Conservation (phyloP, 495 filamentous ascomycete species). For the Articulospora tetracladia region DNA sequence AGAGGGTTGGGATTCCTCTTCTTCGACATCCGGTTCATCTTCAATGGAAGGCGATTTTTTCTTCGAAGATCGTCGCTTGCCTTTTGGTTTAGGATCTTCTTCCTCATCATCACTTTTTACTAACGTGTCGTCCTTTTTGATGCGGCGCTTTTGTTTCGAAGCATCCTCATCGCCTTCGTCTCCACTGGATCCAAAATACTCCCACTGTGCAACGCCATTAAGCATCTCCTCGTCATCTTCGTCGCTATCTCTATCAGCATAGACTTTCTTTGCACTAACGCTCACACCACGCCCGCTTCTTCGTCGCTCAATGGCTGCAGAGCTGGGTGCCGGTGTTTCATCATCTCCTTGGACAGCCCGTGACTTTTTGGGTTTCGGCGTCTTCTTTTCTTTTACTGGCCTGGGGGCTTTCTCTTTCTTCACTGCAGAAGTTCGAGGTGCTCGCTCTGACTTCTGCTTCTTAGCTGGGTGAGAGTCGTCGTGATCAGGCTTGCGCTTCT, state of each 20-base stretch:
- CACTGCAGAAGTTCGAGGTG: constrained; percentile 20
- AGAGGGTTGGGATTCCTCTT: not conserved
- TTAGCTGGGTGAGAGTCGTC: constrained; percentile 34
- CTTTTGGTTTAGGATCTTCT: constrained; percentile 13
- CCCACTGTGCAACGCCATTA: constrained; percentile 51
- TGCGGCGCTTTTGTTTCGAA: constrained; percentile 12
- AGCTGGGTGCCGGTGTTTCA: constrained; percentile 26
- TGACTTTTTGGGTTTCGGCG: constrained; percentile 32
- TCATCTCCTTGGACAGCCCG: constrained; percentile 32
- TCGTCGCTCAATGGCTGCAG: constrained; percentile 34
- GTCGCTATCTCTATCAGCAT: constrained; percentile 47
- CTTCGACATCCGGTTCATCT: constrained; percentile 12
- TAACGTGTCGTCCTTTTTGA: constrained; percentile 11
- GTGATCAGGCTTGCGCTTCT: constrained; percentile 47
- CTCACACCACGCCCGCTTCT: constrained; percentile 46
- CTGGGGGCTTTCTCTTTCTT: constrained; percentile 17
- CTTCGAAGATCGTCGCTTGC: not conserved
- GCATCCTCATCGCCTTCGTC: constrained; percentile 25
- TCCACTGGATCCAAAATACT: constrained; percentile 31
- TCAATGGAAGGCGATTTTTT: not conserved
- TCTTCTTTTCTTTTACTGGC: constrained; percentile 29
- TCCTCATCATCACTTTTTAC: constrained; percentile 21
- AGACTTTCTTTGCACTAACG: constrained; percentile 32
- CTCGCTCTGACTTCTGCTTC: constrained; percentile 26
- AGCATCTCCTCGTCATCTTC: constrained; percentile 57